phyloP scores from a whole-genome alignment of 345 rosid genomes.

The Draba incana region DNA sequence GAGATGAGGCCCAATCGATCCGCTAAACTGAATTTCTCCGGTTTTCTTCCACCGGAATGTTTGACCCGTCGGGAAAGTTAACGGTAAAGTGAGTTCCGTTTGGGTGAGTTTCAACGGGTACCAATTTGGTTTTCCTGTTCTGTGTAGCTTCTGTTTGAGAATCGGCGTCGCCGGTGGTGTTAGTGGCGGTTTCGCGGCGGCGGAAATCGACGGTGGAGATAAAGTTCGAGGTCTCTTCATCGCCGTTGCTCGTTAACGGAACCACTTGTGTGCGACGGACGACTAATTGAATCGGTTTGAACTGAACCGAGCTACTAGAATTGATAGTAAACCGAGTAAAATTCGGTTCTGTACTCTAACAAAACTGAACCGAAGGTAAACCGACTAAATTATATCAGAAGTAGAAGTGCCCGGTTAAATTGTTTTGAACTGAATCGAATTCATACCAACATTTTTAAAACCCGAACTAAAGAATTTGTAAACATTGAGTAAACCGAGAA shows the following conservation, averaged over 20 bases:
- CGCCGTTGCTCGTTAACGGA: slow-evolving; percentile 35
- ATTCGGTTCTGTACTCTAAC: too few species aligned
- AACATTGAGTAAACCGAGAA: too few species aligned
- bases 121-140: slow-evolving; percentile 50
- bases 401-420: too few species aligned
- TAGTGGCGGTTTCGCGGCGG: slow-evolving; percentile 41
- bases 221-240: slow-evolving; percentile 62
- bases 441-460: too few species aligned
- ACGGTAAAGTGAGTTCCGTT: slow-evolving; percentile 71
- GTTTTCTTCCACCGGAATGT: slow-evolving; percentile 96
- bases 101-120: slow-evolving; percentile 57
- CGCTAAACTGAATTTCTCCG: slow-evolving; percentile 68
- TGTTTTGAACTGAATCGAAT: too few species aligned
- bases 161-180: slow-evolving; percentile 39
- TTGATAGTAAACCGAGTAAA: too few species aligned
- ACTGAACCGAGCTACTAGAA: background rate
- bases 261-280: slow-evolving; percentile 19
- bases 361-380: too few species aligned
- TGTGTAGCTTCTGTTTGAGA: slow-evolving; percentile 42
- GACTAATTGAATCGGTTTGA: background rate
- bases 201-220: slow-evolving; percentile 36
- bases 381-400: too few species aligned
- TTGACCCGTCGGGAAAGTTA: slow-evolving; percentile 95
- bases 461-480: too few species aligned
- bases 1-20: slow-evolving; percentile 74